phyloP scores from a whole-genome alignment of 2,329 filamentous ascomycete genomes.

The Leptodontidium sp. region DNA sequence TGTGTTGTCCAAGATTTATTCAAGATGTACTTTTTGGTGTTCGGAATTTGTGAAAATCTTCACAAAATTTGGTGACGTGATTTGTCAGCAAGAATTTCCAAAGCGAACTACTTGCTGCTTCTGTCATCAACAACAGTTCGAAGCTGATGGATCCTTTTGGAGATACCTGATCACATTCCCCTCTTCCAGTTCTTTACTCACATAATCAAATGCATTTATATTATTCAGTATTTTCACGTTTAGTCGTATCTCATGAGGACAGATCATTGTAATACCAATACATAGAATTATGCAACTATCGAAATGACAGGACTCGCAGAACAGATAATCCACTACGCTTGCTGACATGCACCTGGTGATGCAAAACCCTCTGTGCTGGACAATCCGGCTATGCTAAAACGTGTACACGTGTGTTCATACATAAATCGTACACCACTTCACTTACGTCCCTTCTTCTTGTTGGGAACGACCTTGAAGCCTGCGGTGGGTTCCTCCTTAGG shows the following conservation, averaged over 20 bases:
- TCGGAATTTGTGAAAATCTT: slow-evolving; percentile 24
- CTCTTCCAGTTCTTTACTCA: no score
- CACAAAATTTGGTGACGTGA: slow-evolving; percentile 16
- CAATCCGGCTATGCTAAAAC: slow-evolving; percentile 35
- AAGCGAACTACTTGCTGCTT: not conserved
- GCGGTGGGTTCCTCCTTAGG: slow-evolving; percentile 53
- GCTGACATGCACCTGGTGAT: slow-evolving; percentile 28
- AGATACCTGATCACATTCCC: not conserved
- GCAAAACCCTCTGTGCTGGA: slow-evolving; percentile 32
- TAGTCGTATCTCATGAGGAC: not conserved
- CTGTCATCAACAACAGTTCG: slow-evolving; percentile 1
- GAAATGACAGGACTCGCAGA: slow-evolving; percentile 15
- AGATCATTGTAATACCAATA: not conserved
- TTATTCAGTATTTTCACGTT: no score
- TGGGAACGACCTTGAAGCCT: slow-evolving; percentile 87
- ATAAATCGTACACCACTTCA: slow-evolving; percentile 47
- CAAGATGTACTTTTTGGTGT: slow-evolving; percentile 1
- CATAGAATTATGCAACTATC: slow-evolving; percentile 15
- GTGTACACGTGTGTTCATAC: slow-evolving; percentile 37
- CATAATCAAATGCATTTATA: no score
- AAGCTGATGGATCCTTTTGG: not conserved
- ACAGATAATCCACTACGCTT: slow-evolving; percentile 24
- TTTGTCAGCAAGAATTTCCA: slow-evolving; percentile 20
- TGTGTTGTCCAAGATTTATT: slow-evolving; percentile 15
- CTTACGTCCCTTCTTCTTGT: slow-evolving; percentile 92